Base-by-base conservation (phyloP, 192 early-diverging fungal species). In the Coemansia javaensis region DNA sequence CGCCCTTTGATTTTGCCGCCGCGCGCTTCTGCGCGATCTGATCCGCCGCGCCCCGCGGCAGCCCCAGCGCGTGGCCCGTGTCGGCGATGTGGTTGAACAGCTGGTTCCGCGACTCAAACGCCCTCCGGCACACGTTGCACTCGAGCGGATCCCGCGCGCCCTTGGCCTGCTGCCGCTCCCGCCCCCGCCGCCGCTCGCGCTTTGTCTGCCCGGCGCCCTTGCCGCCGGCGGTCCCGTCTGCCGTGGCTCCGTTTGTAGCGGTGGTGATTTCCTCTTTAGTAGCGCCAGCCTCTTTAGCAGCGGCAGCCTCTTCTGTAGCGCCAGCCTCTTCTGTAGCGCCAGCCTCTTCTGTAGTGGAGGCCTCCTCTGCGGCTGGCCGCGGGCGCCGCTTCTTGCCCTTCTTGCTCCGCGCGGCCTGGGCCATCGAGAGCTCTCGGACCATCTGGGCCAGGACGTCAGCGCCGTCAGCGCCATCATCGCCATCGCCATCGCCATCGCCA, bases 31-130 rank as follows among this genome's bases (percentile, higher is more conserved):
- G 41, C 5, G 85, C 6, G 24, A 25, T 25, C 24, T 25, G 24
- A 25, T 25, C 24, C 3, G 24, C 2, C 6, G 6, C 24, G 24
- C 6, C 3, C 24, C 6, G 2, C 3, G 24, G 24, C 24, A 25
- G 24, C 24, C 24, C 83, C 40, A 79, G 55, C 4, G 94, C 91
- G 66, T 98, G 94, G 12, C 91, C 90, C 12, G 86, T 89, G 17
- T 77, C 75, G 34, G 87, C 83, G 27, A 97, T 88, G 56, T 98
- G 94, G 1, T 80, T 67, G 71, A 97, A 98, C 1, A 98, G 71
- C 57, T 86, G 82, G 57, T 88, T 95, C 39, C 89, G 82, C 17
- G 86, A 79, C 9, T 74, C 44, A 67, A 93, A 98, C n/a, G 44
- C 60, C 18, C 74, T 64, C 15, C 38, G 37, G 64, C 94, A 98